These are phyloP conservation scores for Phialophora expanda DNA, from an alignment of 2,329 filamentous ascomycete species.

Conservation along the genomic window DNA sequence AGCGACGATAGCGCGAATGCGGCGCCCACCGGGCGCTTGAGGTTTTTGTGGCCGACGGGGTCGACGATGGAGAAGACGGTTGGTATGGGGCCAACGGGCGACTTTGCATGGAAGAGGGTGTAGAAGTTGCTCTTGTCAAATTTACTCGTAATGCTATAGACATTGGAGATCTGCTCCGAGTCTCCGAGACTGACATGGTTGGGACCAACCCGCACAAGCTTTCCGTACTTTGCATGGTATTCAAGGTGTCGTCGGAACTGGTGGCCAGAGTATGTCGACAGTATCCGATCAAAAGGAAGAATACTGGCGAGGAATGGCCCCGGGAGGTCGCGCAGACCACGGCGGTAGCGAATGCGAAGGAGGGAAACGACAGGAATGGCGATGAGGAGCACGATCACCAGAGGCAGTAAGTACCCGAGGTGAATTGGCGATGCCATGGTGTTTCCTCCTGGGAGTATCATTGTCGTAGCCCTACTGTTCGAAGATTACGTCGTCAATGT, in stretches of 20 bases:
- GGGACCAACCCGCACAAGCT: constrained; percentile 42
- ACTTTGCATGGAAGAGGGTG: constrained; percentile 30
- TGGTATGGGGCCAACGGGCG: constrained; percentile 39
- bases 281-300: constrained; percentile 40
- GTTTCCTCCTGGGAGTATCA: constrained; percentile 7
- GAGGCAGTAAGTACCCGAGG: constrained; percentile 1
- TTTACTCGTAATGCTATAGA: constrained; percentile 35
- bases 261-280: constrained; percentile 37
- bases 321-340: constrained; percentile 36
- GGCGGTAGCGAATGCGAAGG: constrained; percentile 20
- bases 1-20: constrained; percentile 51
- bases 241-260: constrained; percentile 39
- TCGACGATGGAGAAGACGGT: constrained; percentile 50
- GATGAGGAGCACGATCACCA: constrained; percentile 4
- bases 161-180: constrained; percentile 31
- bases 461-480: not conserved
- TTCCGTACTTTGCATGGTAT: constrained; percentile 42
- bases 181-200: constrained; percentile 42
- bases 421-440: constrained; percentile 1
- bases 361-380: constrained; percentile 6
- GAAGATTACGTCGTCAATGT: not conserved
- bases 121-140: constrained; percentile 37
- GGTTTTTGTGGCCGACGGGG: constrained; percentile 49
- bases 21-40: constrained; percentile 48
- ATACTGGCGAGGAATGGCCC: constrained; percentile 41